These are phyloP conservation scores for Curvularia sp. DNA, from an alignment of 2,329 filamentous ascomycete genomes.

Conservation along the genomic window DNA sequence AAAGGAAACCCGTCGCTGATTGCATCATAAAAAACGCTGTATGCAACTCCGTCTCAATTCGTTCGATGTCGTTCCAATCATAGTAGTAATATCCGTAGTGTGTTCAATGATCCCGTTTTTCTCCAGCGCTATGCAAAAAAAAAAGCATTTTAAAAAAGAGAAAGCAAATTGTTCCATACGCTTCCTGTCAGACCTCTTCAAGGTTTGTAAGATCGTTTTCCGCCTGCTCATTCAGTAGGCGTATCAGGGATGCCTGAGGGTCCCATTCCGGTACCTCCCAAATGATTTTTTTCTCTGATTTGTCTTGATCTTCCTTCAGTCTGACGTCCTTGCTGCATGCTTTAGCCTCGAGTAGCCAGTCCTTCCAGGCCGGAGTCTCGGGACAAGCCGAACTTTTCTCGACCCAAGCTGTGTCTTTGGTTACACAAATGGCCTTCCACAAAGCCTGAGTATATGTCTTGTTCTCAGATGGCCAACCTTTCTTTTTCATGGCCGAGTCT, in stretches of 20 bases:
- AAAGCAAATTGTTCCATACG: neutral
- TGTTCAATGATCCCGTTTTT: neutral
- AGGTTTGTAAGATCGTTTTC: conserved; percentile 24
- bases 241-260: conserved; percentile 33
- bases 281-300: conserved; percentile 23
- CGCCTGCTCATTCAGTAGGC: conserved; percentile 32
- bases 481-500: conserved; percentile 44
- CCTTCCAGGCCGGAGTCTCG: conserved; percentile 51
- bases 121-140: conserved; percentile 12
- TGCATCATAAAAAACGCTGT: neutral
- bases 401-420: conserved; percentile 55
- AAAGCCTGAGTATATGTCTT: conserved; percentile 56
- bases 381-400: conserved; percentile 51
- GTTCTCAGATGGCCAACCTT: conserved; percentile 43
- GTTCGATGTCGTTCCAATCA: conserved; percentile 6
- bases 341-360: conserved; percentile 51
- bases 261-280: conserved; percentile 48
- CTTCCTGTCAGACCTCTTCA: conserved; percentile 26
- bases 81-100: neutral
- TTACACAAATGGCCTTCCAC: conserved; percentile 58
- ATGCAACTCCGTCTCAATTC: neutral
- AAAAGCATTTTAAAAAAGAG: neutral
- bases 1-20: neutral
- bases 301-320: conserved; percentile 15
- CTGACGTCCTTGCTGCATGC: conserved; percentile 28